Evolutionary conservation across 257 asterid genomes (phyloP).

Genomic region (Solanum pennellii): DNA sequence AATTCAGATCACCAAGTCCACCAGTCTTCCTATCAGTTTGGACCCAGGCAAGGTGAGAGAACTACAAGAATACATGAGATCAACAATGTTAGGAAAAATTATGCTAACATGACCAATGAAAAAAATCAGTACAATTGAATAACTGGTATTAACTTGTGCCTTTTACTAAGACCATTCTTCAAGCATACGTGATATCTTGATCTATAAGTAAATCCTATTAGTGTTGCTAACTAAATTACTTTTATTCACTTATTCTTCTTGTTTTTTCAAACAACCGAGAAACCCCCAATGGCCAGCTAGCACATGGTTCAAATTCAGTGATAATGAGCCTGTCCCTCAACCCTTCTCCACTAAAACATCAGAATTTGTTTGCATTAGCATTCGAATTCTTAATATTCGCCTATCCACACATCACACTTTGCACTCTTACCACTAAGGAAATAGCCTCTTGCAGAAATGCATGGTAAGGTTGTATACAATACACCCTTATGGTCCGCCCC

Average conservation of each 20-base stretch:
- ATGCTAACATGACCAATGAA: background rate
- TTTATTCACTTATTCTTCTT: background rate
- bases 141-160: background rate
- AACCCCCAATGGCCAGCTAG: background rate
- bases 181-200: background rate
- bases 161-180: background rate
- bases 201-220: background rate
- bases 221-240: background rate
- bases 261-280: background rate
- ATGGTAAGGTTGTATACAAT: background rate
- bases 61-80: conserved; percentile 11
- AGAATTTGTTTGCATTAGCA: background rate
- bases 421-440: background rate
- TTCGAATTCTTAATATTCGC: background rate
- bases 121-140: background rate
- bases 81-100: background rate
- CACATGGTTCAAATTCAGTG: background rate
- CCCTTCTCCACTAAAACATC: background rate
- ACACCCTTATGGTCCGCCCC: background rate
- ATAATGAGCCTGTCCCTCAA: background rate
- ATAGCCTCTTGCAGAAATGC: background rate
- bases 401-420: background rate
- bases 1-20: conserved; percentile 80
- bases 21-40: conserved; percentile 96
- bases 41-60: conserved; percentile 86